Conservation (phyloP, 2,329 filamentous ascomycete species). For the Trichoderma koningiopsis region DNA sequence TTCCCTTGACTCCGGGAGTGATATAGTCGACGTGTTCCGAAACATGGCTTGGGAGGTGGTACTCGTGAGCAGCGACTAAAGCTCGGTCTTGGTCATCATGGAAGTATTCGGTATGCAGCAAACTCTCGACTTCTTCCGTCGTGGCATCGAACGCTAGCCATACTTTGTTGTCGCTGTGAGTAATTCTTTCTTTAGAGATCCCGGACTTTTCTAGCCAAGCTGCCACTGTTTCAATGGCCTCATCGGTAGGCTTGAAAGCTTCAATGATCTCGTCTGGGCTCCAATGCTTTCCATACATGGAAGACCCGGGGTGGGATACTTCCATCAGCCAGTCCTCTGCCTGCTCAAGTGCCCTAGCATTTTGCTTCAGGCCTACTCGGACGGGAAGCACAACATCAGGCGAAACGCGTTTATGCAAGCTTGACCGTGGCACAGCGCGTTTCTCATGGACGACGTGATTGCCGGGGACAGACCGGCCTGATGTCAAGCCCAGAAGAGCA, state of each 20-base stretch:
- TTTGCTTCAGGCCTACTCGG: slow-evolving; percentile 48
- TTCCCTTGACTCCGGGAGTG: slow-evolving; percentile 39
- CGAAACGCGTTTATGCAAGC: slow-evolving; percentile 22
- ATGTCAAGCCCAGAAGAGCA: slow-evolving; percentile 9
- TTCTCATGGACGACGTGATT: slow-evolving; percentile 27
- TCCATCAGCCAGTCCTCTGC: slow-evolving; percentile 46
- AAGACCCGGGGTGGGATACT: slow-evolving; percentile 47
- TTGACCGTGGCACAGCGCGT: slow-evolving; percentile 16
- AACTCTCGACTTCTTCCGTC: slow-evolving; percentile 43
- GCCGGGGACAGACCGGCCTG: slow-evolving; percentile 15
- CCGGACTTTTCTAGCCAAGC: slow-evolving; percentile 56
- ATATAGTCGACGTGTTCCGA: slow-evolving; percentile 44
- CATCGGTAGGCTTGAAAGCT: slow-evolving; percentile 45
- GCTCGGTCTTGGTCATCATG: slow-evolving; percentile 44
- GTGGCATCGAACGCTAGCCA: slow-evolving; percentile 38
- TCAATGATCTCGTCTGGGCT: slow-evolving; percentile 45
- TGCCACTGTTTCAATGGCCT: slow-evolving; percentile 52
- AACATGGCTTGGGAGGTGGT: slow-evolving; percentile 43
- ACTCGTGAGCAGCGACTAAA: slow-evolving; percentile 43
- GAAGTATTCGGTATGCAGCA: slow-evolving; percentile 55
- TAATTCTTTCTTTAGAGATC: slow-evolving; percentile 50
- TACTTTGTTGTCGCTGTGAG: slow-evolving; percentile 52
- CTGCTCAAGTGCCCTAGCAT: slow-evolving; percentile 42
- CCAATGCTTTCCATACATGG: slow-evolving; percentile 51
- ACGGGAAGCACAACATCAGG: slow-evolving; percentile 35